Percentiles rank a stretch among this genome's conserved stretches.
Conservation (phyloP, 352 stramenopile genomes). For the Globisporangium iwayamae region DNA sequence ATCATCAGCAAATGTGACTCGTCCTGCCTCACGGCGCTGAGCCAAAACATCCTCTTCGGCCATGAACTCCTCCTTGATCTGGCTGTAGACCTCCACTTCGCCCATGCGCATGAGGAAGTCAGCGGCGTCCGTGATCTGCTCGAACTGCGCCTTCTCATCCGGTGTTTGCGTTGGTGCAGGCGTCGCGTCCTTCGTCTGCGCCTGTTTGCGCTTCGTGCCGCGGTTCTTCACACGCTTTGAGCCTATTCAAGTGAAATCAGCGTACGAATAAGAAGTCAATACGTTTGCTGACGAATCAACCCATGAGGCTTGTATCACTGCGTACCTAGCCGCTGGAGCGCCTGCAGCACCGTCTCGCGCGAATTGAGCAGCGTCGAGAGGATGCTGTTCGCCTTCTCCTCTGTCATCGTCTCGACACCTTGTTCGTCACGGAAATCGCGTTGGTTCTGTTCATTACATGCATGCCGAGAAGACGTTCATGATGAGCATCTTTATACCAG, state of each 20-base stretch:
- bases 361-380: conserved; percentile 54
- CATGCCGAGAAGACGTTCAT: neutral
- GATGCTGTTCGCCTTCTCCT: conserved; percentile 46
- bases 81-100: conserved; percentile 77
- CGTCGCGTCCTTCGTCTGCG: conserved; percentile 21
- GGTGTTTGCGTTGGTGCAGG: conserved; percentile 30
- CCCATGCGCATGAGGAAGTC: conserved; percentile 77
- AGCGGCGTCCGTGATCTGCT: conserved; percentile 73
- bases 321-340: conserved; percentile 61
- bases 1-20: conserved; percentile 26
- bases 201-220: conserved; percentile 57
- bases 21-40: conserved; percentile 23
- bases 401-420: conserved; percentile 51
- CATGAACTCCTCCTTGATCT: conserved; percentile 82
- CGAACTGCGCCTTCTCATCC: conserved; percentile 78
- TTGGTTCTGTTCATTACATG: conserved; percentile 25
- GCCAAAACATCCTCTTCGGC: conserved; percentile 52
- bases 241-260: conserved; percentile 12
- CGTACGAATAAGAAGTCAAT: neutral
- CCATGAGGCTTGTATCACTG: neutral
- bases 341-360: conserved; percentile 75
- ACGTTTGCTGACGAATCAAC: conserved; percentile 8
- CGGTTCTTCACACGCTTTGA: conserved; percentile 49
- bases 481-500: neutral
- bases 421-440: conserved; percentile 57